Conservation (phyloP, 2,329 filamentous ascomycete species). For the Zelopaecilomyces penicillatus region DNA sequence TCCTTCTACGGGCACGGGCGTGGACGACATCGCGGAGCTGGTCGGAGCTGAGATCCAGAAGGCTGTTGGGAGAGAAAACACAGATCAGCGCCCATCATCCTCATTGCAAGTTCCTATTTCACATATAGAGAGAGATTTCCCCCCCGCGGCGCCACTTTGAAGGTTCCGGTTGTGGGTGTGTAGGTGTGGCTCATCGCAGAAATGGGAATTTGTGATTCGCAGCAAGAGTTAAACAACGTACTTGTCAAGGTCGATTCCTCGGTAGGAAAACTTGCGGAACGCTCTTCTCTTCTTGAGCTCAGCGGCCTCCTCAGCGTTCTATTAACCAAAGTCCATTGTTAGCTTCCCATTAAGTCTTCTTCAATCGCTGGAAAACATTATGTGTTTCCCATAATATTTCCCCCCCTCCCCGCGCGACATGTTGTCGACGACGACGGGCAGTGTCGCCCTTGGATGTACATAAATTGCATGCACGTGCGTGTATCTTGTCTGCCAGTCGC, state of each 20-base stretch:
- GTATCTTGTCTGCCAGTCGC: no score
- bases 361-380: background rate
- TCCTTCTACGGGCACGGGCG: slow-evolving; percentile 94
- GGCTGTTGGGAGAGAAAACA: slow-evolving; percentile 45
- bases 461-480: no score
- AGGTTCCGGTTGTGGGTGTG: background rate
- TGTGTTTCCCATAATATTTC: background rate
- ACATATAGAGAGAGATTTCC: background rate
- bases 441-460: no score
- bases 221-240: slow-evolving; percentile 44
- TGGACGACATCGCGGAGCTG: slow-evolving; percentile 99
- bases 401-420: background rate
- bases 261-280: slow-evolving; percentile 99
- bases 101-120: background rate
- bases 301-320: slow-evolving; percentile 97
- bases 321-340: slow-evolving; percentile 20
- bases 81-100: slow-evolving; percentile 3
- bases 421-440: no score
- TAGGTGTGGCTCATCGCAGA: background rate
- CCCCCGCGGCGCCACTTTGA: background rate
- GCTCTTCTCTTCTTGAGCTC: slow-evolving; percentile 99
- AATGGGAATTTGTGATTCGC: background rate
- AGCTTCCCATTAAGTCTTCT: slow-evolving; percentile 13
- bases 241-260: slow-evolving; percentile 98
- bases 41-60: slow-evolving; percentile 96